Percentiles rank a stretch among this genome's conserved stretches.
Conservation (phyloP, 1,284 basidiomycete genomes). For the Boletus semigastroideus region DNA sequence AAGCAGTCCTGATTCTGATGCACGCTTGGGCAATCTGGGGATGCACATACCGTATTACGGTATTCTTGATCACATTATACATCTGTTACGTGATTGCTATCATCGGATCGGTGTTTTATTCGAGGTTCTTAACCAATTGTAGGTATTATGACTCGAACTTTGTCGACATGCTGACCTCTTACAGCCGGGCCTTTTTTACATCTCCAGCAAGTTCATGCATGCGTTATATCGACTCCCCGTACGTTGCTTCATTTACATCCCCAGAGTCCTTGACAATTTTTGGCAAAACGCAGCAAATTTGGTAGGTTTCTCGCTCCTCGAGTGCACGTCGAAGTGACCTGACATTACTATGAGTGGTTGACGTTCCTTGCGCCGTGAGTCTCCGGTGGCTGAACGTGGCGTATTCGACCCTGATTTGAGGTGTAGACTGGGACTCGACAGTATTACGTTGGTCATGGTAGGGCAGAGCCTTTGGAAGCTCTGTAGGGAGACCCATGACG, state of each 20-base stretch:
- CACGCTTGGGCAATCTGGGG: conserved; percentile 16
- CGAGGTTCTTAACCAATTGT: too few relatives aligned
- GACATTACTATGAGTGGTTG: conserved; percentile 1
- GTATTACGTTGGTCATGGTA: too few relatives aligned
- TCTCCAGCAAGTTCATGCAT: too few relatives aligned
- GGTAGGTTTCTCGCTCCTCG: too few relatives aligned
- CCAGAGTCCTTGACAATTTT: too few relatives aligned
- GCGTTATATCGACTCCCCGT: too few relatives aligned
- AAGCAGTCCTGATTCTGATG: conserved; percentile 12
- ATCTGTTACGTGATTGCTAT: not conserved
- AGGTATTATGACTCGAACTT: too few relatives aligned
- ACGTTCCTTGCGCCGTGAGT: conserved; percentile 6
- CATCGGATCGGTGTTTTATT: too few relatives aligned
- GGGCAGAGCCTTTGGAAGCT: not conserved
- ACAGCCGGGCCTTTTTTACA: too few relatives aligned
- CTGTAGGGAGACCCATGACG: not conserved
- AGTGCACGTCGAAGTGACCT: not conserved
- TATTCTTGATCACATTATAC: conserved; percentile 5
- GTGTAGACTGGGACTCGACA: not conserved
- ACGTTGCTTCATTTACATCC: too few relatives aligned
- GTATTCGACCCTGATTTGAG: not conserved
- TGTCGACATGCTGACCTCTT: too few relatives aligned
- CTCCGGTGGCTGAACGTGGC: not conserved
- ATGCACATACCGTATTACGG: conserved; percentile 4
- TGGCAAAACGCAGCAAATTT: too few relatives aligned